phyloP scores from a whole-genome alignment of 2,329 filamentous ascomycete genomes.

The Exophiala aquamarina region DNA sequence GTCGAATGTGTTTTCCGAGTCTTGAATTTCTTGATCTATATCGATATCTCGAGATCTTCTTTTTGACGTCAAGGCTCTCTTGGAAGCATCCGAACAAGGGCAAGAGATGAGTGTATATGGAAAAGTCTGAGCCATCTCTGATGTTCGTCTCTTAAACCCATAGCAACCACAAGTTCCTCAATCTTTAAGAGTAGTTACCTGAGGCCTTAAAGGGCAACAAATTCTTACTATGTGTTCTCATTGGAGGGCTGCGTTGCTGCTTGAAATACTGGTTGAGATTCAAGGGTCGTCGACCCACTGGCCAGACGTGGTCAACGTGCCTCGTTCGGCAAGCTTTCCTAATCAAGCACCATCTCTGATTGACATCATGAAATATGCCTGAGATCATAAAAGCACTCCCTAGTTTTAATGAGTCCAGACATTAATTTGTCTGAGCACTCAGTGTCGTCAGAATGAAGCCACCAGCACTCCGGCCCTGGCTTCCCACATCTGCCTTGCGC shows the following conservation, averaged over 20 bases:
- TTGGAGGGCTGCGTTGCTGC: too few species aligned
- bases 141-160: too few species aligned
- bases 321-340: too few species aligned
- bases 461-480: constrained; percentile 18
- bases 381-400: not conserved
- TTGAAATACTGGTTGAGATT: too few species aligned
- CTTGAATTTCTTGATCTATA: constrained; percentile 53
- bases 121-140: constrained; percentile 55
- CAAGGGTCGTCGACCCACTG: too few species aligned
- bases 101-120: constrained; percentile 67
- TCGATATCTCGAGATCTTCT: constrained; percentile 27
- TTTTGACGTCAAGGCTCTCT: constrained; percentile 20
- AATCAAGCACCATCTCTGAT: not conserved
- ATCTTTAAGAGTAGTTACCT: too few species aligned
- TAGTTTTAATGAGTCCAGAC: constrained; percentile 13
- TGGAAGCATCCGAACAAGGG: constrained; percentile 51
- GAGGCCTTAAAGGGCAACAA: too few species aligned
- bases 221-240: too few species aligned
- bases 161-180: too few species aligned
- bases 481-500: constrained; percentile 19
- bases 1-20: constrained; percentile 80
- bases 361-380: constrained; percentile 12
- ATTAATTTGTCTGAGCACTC: constrained; percentile 24
- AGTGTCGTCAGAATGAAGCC: constrained; percentile 21
- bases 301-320: too few species aligned